These are phyloP conservation scores for Agrocybe praecox DNA, from an alignment of 768 basidiomycete species.

Conservation along the genomic window DNA sequence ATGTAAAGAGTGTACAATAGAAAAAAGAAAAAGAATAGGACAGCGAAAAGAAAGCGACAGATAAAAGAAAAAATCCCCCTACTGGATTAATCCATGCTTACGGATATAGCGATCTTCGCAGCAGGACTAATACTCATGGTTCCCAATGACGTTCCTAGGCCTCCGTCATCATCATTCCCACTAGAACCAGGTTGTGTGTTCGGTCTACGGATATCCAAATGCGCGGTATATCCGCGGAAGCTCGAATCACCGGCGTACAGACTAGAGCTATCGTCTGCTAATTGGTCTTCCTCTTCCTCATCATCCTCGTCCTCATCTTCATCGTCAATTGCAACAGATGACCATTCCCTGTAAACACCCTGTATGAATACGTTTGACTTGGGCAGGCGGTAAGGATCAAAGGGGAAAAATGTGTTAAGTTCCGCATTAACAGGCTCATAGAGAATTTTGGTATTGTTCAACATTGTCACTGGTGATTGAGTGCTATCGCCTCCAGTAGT, in stretches of 20 bases:
- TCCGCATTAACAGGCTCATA: slow-evolving; percentile 53
- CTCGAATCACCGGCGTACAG: slow-evolving; percentile 13
- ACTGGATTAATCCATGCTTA: slow-evolving; percentile 11
- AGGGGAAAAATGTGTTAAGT: slow-evolving; percentile 95
- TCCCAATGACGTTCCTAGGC: slow-evolving; percentile 68
- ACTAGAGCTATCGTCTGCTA: not conserved
- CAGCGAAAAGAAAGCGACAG: not conserved
- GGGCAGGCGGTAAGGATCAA: slow-evolving; percentile 94
- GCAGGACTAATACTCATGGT: slow-evolving; percentile 89
- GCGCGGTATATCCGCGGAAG: not conserved
- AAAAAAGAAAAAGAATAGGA: not conserved
- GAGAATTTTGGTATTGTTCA: slow-evolving; percentile 16
- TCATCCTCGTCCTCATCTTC: slow-evolving; percentile 72
- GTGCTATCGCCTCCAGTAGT: slow-evolving; percentile 12
- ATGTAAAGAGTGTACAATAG: not conserved
- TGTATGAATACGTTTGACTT: slow-evolving; percentile 78
- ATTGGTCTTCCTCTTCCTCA: slow-evolving; percentile 28
- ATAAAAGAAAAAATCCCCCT: not conserved
- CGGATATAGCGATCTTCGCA: slow-evolving; percentile 22
- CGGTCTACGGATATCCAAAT: slow-evolving; percentile 12
- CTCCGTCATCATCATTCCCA: slow-evolving; percentile 41
- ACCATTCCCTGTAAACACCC: slow-evolving; percentile 89
- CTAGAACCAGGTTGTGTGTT: slow-evolving; percentile 1
- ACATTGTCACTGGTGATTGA: slow-evolving; percentile 1
- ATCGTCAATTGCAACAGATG: slow-evolving; percentile 74